Evolutionary conservation across 768 basidiomycete genomes (phyloP), one percentile per base, ranked within the genome.

Genomic region (Ramaria sp.): DNA sequence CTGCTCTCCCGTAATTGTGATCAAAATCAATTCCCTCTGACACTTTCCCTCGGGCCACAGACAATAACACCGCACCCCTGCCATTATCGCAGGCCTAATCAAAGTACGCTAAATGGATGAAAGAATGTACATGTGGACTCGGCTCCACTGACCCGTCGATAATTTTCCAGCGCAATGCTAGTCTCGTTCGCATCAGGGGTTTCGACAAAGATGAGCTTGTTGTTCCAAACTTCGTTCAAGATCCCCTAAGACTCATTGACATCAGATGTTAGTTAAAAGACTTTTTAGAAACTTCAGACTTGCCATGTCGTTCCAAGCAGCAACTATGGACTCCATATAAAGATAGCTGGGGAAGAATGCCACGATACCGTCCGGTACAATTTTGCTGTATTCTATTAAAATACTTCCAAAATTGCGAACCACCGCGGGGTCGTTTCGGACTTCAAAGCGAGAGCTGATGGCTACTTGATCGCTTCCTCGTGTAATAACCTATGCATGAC

Each of bases 221-320:
- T 83, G 69, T 98, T 98, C 93, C 96, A 97, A 16, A 97, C 96
- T 74, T 99, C 94, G 64, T 94, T 97, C 58, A 99, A 73, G 60
- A 99, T 98, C 38, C 95, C 95, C 96, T 99, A 63, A 27, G 56
- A 30, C 27, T 50, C 25, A 34, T 43, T 7, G n/a, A n/a, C n/a
- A 56, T 50, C 37, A 30, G 36, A n/a, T 36, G 18, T 39, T 37
- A 20, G 34, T 52, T 12, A 25, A 20, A 24, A 48, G 34, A 39
- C 27, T 39, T 8, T 48, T 27, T 38, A 50, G 18, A 42, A 69
- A 54, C 28, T 44, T 28, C 48, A 34, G 44, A 70, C 85, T 50
- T 66, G 94, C 96, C 96, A 99, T 99, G 67, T 99, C 96, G 64
- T 98, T 97, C 96, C 96, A 99, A n/a, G 96, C 96, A 1, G 93